A percentile compares a stretch with the other conserved stretches of the same genome.
These are phyloP conservation scores for Claviceps capensis DNA, from an alignment of 2,329 filamentous ascomycete species.

Conservation along the genomic window DNA sequence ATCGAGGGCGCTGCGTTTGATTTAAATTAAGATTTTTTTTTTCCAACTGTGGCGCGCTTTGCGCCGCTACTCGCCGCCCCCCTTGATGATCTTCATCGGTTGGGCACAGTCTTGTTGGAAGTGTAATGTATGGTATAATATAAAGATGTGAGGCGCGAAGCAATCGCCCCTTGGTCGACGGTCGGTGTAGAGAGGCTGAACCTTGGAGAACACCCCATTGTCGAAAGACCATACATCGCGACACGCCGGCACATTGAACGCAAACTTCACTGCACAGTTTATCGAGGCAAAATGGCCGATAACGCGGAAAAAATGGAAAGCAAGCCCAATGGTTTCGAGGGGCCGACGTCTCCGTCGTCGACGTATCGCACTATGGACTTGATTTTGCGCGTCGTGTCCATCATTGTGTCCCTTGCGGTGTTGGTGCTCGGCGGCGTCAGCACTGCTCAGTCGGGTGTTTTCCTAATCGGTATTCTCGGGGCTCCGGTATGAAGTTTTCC, in stretches of 20 bases:
- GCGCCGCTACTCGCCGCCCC: no score
- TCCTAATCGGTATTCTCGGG: slow-evolving; percentile 4
- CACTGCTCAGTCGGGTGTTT: slow-evolving; percentile 1
- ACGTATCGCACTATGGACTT: background rate
- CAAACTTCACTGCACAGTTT: background rate
- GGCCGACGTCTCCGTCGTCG: background rate
- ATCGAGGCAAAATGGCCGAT: background rate
- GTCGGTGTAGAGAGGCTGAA: background rate
- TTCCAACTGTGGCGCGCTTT: background rate
- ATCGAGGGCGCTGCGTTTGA: background rate
- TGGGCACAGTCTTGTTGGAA: background rate
- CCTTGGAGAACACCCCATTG: background rate
- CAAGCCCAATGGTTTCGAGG: background rate
- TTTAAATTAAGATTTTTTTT: no score
- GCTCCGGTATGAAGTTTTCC: slow-evolving; percentile 1
- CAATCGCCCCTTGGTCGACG: no score
- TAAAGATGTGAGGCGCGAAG: background rate
- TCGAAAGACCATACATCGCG: background rate
- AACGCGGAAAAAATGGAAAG: no score
- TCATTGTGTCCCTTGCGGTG: background rate
- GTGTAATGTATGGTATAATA: background rate
- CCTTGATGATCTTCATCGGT: no score
- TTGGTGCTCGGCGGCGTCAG: slow-evolving; percentile 2
- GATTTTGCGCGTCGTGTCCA: background rate
- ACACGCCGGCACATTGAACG: background rate